Percentiles rank a stretch among this genome's conserved stretches.
phyloP scores from a whole-genome alignment of 257 asterid species.

The Petunia axillaris region DNA sequence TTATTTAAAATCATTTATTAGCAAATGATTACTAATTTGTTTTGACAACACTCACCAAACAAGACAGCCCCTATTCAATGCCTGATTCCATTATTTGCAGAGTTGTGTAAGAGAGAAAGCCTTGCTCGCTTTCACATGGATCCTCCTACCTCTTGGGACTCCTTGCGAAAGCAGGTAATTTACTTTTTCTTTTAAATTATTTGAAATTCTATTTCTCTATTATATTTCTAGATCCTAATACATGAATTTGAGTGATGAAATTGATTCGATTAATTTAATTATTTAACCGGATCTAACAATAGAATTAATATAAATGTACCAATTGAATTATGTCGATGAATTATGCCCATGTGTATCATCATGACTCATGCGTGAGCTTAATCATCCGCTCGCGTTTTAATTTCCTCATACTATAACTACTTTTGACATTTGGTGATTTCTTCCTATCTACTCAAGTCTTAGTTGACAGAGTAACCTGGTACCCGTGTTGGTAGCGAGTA shows the following conservation, averaged over 20 bases:
- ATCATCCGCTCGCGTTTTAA: not conserved
- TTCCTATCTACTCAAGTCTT: too few relatives aligned
- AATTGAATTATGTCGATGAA: too few relatives aligned
- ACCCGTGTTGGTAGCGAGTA: too few relatives aligned
- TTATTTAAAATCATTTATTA: too few relatives aligned
- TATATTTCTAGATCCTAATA: not conserved
- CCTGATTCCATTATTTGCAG: too few relatives aligned
- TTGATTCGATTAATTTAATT: constrained; percentile 5
- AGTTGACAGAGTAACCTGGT: too few relatives aligned
- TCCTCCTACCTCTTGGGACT: constrained; percentile 90
- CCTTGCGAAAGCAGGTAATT: constrained; percentile 87
- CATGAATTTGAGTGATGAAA: constrained; percentile 21
- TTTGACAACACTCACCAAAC: too few relatives aligned
- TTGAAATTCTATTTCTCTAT: not conserved
- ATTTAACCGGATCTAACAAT: not conserved
- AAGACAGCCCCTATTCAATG: too few relatives aligned
- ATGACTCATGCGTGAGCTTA: not conserved
- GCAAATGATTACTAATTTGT: too few relatives aligned
- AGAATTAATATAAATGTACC: not conserved
- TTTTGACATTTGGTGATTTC: not conserved
- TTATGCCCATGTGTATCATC: not conserved
- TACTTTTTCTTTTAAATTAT: not conserved
- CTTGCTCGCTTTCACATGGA: constrained; percentile 48
- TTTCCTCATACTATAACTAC: not conserved
- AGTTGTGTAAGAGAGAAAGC: not conserved